phyloP scores from a whole-genome alignment of 495 filamentous ascomycete genomes.

The Penicillium daleae region DNA sequence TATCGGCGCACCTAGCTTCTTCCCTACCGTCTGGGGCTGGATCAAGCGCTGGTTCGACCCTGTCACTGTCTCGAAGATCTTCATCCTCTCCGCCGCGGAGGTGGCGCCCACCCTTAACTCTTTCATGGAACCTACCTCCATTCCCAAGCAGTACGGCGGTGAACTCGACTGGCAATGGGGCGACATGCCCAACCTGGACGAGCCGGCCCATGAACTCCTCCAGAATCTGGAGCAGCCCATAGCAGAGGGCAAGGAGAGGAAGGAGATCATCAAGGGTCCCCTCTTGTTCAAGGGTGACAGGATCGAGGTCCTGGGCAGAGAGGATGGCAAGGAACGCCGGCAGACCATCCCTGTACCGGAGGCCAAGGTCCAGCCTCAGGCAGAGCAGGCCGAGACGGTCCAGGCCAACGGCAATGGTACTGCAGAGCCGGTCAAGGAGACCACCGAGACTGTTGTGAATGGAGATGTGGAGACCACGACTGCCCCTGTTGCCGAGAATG shows the following conservation, averaged over 20 bases:
- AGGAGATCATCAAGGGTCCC: slow-evolving; percentile 44
- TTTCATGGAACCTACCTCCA: slow-evolving; percentile 79
- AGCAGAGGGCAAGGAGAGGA: slow-evolving; percentile 33
- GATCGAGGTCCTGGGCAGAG: slow-evolving; percentile 46
- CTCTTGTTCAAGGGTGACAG: slow-evolving; percentile 45
- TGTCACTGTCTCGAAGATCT: slow-evolving; percentile 89
- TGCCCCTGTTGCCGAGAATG: slow-evolving; percentile 11
- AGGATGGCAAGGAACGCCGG: slow-evolving; percentile 44
- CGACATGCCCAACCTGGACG: slow-evolving; percentile 71
- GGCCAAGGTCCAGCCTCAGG: slow-evolving; percentile 9
- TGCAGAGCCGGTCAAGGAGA: slow-evolving; percentile 4
- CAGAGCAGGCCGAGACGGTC: background rate
- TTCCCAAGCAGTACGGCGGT: slow-evolving; percentile 84
- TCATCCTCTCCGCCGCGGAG: slow-evolving; percentile 73
- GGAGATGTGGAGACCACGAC: slow-evolving; percentile 9
- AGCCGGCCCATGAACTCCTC: slow-evolving; percentile 54
- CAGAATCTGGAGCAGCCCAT: slow-evolving; percentile 38
- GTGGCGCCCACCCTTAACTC: slow-evolving; percentile 71
- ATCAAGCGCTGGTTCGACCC: slow-evolving; percentile 96
- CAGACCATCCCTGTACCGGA: slow-evolving; percentile 35
- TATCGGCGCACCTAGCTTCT: slow-evolving; percentile 87
- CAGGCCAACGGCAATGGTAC: background rate
- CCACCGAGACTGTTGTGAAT: background rate
- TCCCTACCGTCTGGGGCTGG: slow-evolving; percentile 93
- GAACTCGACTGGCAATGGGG: slow-evolving; percentile 80